These are phyloP conservation scores for Hymenoscyphus infarciens DNA, from an alignment of 2,329 filamentous ascomycete species.

Conservation along the genomic window DNA sequence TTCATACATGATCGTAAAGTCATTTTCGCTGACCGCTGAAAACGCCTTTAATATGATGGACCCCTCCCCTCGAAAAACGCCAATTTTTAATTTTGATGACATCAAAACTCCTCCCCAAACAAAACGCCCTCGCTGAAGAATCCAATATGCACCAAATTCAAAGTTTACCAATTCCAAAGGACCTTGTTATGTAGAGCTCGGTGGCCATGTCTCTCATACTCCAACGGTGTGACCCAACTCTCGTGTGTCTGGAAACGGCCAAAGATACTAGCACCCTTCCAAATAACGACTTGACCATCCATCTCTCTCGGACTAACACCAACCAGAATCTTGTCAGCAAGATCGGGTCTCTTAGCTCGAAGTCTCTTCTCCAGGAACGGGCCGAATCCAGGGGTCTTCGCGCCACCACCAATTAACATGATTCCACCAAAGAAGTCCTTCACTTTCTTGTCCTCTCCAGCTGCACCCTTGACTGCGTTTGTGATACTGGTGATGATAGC, in stretches of 20 bases:
- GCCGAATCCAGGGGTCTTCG: conserved; percentile 76
- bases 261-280: conserved; percentile 98
- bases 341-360: conserved; percentile 60
- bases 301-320: conserved; percentile 80
- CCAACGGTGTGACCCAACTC: conserved; percentile 83
- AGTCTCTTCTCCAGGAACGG: conserved; percentile 80
- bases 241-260: conserved; percentile 83
- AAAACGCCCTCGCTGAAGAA: conserved; percentile 5
- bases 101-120: background rate
- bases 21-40: background rate
- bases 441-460: conserved; percentile 86
- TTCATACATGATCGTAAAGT: conserved; percentile 2
- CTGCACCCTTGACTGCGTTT: conserved; percentile 63
- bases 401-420: conserved; percentile 84
- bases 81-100: background rate
- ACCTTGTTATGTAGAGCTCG: conserved; percentile 83
- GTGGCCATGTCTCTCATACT: conserved; percentile 83
- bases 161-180: conserved; percentile 31
- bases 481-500: conserved; percentile 88
- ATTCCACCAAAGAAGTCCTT: conserved; percentile 86
- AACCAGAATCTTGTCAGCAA: conserved; percentile 58
- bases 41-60: background rate
- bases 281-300: conserved; percentile 94
- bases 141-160: background rate
- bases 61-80: background rate